A percentile compares a stretch with the other conserved stretches of the same genome.
phyloP scores from a whole-genome alignment of 2,329 filamentous ascomycete species.

The Thelonectria discophora region DNA sequence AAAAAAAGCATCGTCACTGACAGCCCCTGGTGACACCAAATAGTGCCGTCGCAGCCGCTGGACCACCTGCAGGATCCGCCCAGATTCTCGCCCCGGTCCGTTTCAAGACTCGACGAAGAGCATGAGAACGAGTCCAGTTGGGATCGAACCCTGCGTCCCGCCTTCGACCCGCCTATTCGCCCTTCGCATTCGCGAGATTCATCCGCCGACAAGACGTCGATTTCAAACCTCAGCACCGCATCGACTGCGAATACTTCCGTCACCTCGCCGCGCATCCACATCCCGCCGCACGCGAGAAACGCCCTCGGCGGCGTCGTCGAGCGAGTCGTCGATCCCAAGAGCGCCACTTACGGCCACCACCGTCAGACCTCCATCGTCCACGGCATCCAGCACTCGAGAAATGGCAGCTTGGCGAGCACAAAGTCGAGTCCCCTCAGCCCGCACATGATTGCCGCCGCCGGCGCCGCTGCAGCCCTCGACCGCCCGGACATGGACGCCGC shows the following conservation, averaged over 20 bases:
- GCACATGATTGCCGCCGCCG: slow-evolving; percentile 79
- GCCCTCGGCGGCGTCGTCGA: slow-evolving; percentile 57
- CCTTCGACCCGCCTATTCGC: slow-evolving; percentile 54
- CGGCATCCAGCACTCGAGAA: slow-evolving; percentile 91
- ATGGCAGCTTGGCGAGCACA: slow-evolving; percentile 84
- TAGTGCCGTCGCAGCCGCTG: slow-evolving; percentile 68
- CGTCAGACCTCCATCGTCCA: slow-evolving; percentile 97
- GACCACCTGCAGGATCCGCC: slow-evolving; percentile 62
- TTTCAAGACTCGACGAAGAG: slow-evolving; percentile 63
- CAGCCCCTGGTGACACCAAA: slow-evolving; percentile 39
- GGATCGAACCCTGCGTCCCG: slow-evolving; percentile 62
- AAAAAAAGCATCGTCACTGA: slow-evolving; percentile 30
- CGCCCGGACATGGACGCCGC: slow-evolving; percentile 59
- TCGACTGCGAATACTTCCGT: slow-evolving; percentile 20
- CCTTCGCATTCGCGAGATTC: slow-evolving; percentile 66
- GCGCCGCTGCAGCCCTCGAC: slow-evolving; percentile 61
- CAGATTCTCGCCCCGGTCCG: slow-evolving; percentile 61
- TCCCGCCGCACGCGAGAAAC: slow-evolving; percentile 52
- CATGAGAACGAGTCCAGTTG: slow-evolving; percentile 60
- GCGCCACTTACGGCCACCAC: slow-evolving; percentile 80
- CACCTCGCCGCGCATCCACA: slow-evolving; percentile 52
- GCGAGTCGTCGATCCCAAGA: slow-evolving; percentile 64
- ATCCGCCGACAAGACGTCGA: slow-evolving; percentile 63
- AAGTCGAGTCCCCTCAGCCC: slow-evolving; percentile 87
- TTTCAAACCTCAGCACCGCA: slow-evolving; percentile 19